phyloP scores from a whole-genome alignment of 2,329 filamentous ascomycete species.

The Microsporum audouinii region DNA sequence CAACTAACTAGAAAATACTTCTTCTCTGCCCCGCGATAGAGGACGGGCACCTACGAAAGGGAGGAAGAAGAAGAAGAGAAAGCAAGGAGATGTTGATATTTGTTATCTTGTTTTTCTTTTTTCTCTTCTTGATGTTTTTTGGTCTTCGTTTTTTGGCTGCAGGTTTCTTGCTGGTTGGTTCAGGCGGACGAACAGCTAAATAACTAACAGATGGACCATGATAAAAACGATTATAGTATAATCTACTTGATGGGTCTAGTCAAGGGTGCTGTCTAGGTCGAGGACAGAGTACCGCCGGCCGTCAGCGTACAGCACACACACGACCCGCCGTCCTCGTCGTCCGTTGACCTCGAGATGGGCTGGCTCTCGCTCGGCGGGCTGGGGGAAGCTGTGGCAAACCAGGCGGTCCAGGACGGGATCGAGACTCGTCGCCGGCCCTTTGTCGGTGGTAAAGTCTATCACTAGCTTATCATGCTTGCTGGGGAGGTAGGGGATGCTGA shows the following conservation, averaged over 20 bases:
- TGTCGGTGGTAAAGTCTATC: conserved; percentile 16
- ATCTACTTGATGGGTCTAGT: not conserved
- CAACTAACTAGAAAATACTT: too few species aligned
- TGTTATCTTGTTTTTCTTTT: too few species aligned
- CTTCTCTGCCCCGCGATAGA: too few species aligned
- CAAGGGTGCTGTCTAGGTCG: conserved; percentile 40
- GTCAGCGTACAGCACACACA: conserved; percentile 46
- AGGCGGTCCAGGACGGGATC: conserved; percentile 14
- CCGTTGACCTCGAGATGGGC: conserved; percentile 45
- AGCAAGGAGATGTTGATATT: too few species aligned
- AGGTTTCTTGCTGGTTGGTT: too few species aligned
- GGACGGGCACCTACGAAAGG: too few species aligned
- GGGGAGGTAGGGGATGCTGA: conserved; percentile 25
- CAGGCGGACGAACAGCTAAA: not conserved
- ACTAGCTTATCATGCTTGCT: conserved; percentile 9
- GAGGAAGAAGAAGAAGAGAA: too few species aligned
- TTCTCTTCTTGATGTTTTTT: too few species aligned
- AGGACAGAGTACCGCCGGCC: conserved; percentile 44
- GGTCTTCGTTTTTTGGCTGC: too few species aligned
- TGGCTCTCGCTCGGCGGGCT: conserved; percentile 35
- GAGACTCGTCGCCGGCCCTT: conserved; percentile 6
- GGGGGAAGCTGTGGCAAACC: conserved; percentile 39
- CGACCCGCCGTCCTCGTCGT: conserved; percentile 40
- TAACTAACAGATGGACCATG: not conserved
- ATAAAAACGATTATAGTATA: too few species aligned